A percentile compares a stretch with the other conserved stretches of the same genome.
Evolutionary conservation across 2,329 filamentous ascomycete genomes (phyloP).

Genomic region (Sporothrix brunneoviolacea): DNA sequence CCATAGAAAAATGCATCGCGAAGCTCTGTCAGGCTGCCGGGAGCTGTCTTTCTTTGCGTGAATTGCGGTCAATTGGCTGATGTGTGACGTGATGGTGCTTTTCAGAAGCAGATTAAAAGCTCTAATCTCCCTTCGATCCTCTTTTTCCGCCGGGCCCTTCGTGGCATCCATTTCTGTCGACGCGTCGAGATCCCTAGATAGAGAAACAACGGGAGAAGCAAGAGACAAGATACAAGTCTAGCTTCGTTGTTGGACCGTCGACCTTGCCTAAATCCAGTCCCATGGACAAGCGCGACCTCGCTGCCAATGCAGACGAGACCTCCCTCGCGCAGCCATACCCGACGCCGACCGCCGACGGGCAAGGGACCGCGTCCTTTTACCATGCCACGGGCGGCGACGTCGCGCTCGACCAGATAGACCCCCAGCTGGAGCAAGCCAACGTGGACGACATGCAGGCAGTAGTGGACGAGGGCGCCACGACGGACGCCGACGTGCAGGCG

Average conservation of each 20-base stretch:
- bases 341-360: slow-evolving; percentile 38
- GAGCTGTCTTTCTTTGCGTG: too few relatives aligned
- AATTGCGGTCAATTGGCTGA: too few relatives aligned
- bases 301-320: slow-evolving; percentile 30
- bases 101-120: too few relatives aligned
- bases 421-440: slow-evolving; percentile 19
- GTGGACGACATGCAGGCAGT: slow-evolving; percentile 18
- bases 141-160: not conserved
- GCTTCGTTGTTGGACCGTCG: too few relatives aligned
- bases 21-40: too few relatives aligned
- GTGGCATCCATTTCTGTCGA: not conserved
- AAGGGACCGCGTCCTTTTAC: slow-evolving; percentile 36
- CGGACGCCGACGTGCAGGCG: slow-evolving; percentile 11
- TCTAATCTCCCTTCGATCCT: not conserved
- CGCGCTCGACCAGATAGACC: slow-evolving; percentile 25
- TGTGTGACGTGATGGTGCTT: too few relatives aligned
- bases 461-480: not conserved
- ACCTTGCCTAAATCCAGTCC: not conserved
- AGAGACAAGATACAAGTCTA: too few relatives aligned
- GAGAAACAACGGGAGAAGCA: too few relatives aligned
- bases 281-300: slow-evolving; percentile 27
- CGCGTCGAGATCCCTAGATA: too few relatives aligned
- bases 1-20: too few relatives aligned
- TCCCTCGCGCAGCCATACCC: slow-evolving; percentile 37
- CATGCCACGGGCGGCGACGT: slow-evolving; percentile 24